phyloP scores from a whole-genome alignment of 1,139 yeast species.

The Geotrichum bryndzae region DNA sequence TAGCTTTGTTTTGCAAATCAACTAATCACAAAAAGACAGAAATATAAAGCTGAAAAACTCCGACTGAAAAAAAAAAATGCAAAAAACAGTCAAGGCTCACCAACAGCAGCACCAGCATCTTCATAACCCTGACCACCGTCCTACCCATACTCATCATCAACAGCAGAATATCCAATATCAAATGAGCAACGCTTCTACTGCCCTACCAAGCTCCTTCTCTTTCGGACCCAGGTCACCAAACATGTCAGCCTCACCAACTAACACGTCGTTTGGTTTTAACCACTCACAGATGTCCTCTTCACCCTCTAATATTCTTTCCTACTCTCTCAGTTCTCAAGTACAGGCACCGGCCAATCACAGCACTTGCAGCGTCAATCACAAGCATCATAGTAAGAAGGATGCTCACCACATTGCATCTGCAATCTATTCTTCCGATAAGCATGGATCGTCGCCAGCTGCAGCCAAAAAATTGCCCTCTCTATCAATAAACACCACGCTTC shows the following conservation, averaged over 20 bases:
- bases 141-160: background rate
- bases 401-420: conserved; percentile 20
- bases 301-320: background rate
- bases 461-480: background rate
- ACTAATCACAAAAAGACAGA: background rate
- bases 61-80: background rate
- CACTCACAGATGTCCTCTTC: background rate
- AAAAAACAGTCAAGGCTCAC: background rate
- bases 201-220: background rate
- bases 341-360: conserved; percentile 3
- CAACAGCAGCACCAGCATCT: background rate
- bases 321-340: background rate
- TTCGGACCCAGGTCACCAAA: background rate
- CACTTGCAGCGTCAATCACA: background rate
- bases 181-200: background rate
- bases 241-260: background rate
- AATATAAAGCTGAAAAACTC: background rate
- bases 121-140: background rate
- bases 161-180: background rate
- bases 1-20: background rate
- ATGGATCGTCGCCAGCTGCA: background rate
- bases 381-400: conserved; percentile 25
- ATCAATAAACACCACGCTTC: background rate
- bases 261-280: background rate
- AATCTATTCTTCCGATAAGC: background rate